Base-by-base conservation (phyloP, 495 filamentous ascomycete species). In the Echria macrotheca region DNA sequence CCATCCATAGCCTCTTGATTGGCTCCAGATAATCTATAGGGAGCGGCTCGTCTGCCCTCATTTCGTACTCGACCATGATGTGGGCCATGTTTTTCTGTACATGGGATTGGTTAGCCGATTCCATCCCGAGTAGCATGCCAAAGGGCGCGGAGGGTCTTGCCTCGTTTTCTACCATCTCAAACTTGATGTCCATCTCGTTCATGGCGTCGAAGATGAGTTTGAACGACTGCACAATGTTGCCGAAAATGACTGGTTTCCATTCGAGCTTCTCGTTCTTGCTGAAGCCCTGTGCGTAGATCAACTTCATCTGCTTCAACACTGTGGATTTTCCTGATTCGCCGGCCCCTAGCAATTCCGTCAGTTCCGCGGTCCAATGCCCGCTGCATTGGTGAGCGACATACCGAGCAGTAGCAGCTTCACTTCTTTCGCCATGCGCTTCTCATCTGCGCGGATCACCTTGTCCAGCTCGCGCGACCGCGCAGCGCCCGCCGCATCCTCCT, bases 251-350 rank as follows among this genome's bases (percentile, higher is more conserved):
- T 32, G 87, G 85, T 54, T 91, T 87, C 68, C 88, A 95, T 70
- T 95, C 89, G 54, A 91, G 82, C 56, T 91, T 86, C 66, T 98
- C 93, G 55, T 82, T 84, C 56, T 91, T 83, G 35, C 86, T 87
- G 66, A 96, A 97, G 17, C 94, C 93, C 64, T 88, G 80, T 32
- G 89, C 84, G 63, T 98, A 91, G 57, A 98, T 97, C 67, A 98
- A 84, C 61, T 91, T 90, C 93, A 98, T 98, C 76, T 98, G 93
- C 73, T 98, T 98, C 44, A 98, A 79, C 50, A 98, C 91, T 5
- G 93, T 98, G 6, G 93, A 98, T 66, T 98, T 98, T 35, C 93
- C 93, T 23, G 89, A 95, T 72, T 98, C 93, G 59, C 93, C 93
- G 59, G 93, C 93, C 64, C 93, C 93, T 97, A 24, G 4, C n/a